A percentile compares a stretch with the other conserved stretches of the same genome.
Evolutionary conservation across 2,329 filamentous ascomycete species (phyloP).

Genomic region (Grosmannia huntii): DNA sequence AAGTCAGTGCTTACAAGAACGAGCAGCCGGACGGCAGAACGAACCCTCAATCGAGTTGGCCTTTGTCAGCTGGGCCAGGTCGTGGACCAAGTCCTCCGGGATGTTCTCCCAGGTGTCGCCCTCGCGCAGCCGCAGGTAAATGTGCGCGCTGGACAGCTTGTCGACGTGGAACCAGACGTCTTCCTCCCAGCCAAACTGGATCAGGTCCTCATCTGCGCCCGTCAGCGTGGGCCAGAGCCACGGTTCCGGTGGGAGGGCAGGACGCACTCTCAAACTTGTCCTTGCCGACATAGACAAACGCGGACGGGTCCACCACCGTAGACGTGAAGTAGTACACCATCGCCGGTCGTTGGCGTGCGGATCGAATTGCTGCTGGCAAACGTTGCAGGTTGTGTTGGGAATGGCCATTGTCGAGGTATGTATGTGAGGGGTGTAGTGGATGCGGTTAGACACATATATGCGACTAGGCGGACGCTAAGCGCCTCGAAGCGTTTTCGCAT

Average conservation of each 20-base stretch:
- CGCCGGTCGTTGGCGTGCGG: background rate
- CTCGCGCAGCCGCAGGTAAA: conserved; percentile 77
- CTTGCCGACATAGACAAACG: conserved; percentile 92
- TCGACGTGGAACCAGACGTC: conserved; percentile 99
- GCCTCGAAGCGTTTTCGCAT: background rate
- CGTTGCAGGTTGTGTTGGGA: too few relatives aligned
- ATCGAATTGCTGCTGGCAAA: too few relatives aligned
- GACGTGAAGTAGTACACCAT: conserved; percentile 97
- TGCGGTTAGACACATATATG: too few relatives aligned
- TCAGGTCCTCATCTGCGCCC: conserved; percentile 80
- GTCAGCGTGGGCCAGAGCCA: background rate
- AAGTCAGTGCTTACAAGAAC: background rate
- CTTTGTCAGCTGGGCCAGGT: conserved; percentile 96
- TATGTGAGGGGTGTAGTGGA: background rate
- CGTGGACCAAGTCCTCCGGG: conserved; percentile 58
- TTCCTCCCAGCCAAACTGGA: conserved; percentile 86
- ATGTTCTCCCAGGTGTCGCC: conserved; percentile 77
- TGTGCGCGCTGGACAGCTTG: conserved; percentile 91
- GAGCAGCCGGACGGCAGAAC: background rate
- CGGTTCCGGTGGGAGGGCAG: too few relatives aligned
- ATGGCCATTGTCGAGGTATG: background rate
- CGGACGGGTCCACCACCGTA: conserved; percentile 65
- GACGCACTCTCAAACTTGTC: conserved; percentile 89
- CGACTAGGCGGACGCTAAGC: background rate
- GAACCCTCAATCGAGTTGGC: conserved; percentile 94